These are phyloP conservation scores for Kodamaea hsintzibuensis DNA, from an alignment of 805 yeast genomes.

Conservation along the genomic window DNA sequence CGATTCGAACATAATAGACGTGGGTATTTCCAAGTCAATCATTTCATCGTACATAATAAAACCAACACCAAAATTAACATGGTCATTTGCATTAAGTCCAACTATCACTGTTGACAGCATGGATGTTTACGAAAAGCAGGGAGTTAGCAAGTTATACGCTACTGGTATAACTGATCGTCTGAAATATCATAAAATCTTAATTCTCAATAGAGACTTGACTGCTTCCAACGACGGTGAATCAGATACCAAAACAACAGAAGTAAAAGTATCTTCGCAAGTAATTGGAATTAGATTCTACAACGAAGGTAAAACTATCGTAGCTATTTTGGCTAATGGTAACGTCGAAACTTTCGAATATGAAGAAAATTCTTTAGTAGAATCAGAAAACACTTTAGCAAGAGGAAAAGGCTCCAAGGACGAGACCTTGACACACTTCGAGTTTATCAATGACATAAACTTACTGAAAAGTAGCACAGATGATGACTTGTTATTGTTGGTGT, in stretches of 20 bases:
- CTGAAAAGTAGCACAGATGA: constrained; percentile 17
- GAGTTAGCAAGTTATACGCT: constrained; percentile 26
- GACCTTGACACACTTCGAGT: constrained; percentile 31
- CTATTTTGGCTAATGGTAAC: constrained; percentile 30
- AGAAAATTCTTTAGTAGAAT: constrained; percentile 6
- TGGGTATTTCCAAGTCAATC: constrained; percentile 56
- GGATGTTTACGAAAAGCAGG: constrained; percentile 24
- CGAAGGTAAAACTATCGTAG: constrained; percentile 12
- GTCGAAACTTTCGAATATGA: constrained; percentile 19
- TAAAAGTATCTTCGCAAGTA: constrained; percentile 10
- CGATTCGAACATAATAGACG: constrained; percentile 41
- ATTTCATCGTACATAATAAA: constrained; percentile 51
- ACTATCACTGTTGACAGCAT: constrained; percentile 43
- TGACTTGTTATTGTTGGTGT: constrained; percentile 23
- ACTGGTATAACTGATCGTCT: constrained; percentile 41
- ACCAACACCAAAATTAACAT: constrained; percentile 57
- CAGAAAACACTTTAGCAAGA: constrained; percentile 11
- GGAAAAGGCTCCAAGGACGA: constrained; percentile 13
- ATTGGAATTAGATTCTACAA: constrained; percentile 12
- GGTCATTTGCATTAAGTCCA: constrained; percentile 58
- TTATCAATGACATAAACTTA: constrained; percentile 26
- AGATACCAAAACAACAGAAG: constrained; percentile 11
- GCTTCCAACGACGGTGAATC: constrained; percentile 7
- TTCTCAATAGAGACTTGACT: constrained; percentile 18
- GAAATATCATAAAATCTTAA: constrained; percentile 25